Evolutionary conservation across 495 filamentous ascomycete genomes (phyloP), one percentile per base, ranked within the genome.

Genomic region (Geoglossum glabrum): DNA sequence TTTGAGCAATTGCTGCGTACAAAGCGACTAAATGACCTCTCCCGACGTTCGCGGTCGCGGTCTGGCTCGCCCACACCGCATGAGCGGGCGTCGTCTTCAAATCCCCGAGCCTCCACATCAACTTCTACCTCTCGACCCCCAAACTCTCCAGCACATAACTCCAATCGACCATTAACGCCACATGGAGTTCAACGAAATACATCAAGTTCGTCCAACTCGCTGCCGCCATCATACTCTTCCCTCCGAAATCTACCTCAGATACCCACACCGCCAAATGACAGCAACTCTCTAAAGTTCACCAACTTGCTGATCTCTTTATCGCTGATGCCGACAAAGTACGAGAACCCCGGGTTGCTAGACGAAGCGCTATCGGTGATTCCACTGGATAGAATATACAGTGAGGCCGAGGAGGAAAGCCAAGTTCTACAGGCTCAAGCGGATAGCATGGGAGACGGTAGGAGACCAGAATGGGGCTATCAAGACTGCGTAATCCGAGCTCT

Each of bases 391-490:
- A 83, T 99, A 64, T 96, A 97, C 68, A 77, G 82, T 51, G 89
- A 96, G 64, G 92, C 92, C 38, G 88, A 97, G 65, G 89, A 97
- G 63, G 90, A 97, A 66, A 80, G 77, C 56, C 84, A 95, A 62
- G 81, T 96, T 40, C 71, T 95, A 58, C 79, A 84, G 62, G 92
- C 88, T 0, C 79, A 90, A 66, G 90, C 92, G 10, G 84, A 82
- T 63, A 90, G 85, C 62, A 77, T 95, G 65, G 85, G 84, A 1
- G 78, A 82, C 52, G 79, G 79, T 25, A 75, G 77, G 58, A 85
- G 83, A 64, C 79, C 90, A 17, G 86, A 92, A 76, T 99, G 93
- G 93, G 90, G 88, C 15, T 95, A 96, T 65, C 93, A 97, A 69
- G 92, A 99, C 72, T 99, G 90, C 72, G 86, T 96, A 31, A 84